These are phyloP conservation scores for Protostelium mycophagum DNA, from an alignment of 78 protist genomes.

Conservation along the genomic window DNA sequence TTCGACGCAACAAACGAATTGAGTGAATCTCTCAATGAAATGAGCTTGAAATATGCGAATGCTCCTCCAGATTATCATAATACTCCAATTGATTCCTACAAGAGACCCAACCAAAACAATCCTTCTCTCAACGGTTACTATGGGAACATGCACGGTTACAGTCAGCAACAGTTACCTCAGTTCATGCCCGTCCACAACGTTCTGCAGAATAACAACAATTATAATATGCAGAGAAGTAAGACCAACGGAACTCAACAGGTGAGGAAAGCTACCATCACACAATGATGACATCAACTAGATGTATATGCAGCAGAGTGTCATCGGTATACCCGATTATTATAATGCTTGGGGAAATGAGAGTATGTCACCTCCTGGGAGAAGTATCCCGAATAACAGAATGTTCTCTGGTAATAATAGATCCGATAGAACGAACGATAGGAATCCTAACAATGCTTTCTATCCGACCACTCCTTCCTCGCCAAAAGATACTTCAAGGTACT, in stretches of 20 bases:
- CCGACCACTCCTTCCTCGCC: not conserved
- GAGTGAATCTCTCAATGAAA: too few relatives aligned
- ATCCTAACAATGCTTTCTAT: not conserved
- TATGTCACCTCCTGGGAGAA: not conserved
- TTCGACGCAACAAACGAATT: not conserved
- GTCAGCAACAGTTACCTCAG: not conserved
- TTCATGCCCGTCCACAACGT: not conserved
- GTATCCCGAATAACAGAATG: not conserved
- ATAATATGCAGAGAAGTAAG: not conserved
- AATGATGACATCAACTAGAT: too few relatives aligned
- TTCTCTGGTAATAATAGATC: too few relatives aligned
- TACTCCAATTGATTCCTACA: too few relatives aligned
- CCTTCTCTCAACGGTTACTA: not conserved
- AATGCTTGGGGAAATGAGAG: not conserved
- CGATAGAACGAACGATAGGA: too few relatives aligned
- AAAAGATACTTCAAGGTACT: not conserved
- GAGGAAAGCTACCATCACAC: not conserved
- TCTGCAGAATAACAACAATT: not conserved
- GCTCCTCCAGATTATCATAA: too few relatives aligned
- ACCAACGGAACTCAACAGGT: not conserved
- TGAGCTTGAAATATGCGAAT: too few relatives aligned
- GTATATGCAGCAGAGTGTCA: too few relatives aligned
- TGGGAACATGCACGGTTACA: not conserved
- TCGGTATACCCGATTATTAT: not conserved
- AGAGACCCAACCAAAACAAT: too few relatives aligned